phyloP scores from a whole-genome alignment of 495 filamentous ascomycete genomes.

The Talaromyces ruber region DNA sequence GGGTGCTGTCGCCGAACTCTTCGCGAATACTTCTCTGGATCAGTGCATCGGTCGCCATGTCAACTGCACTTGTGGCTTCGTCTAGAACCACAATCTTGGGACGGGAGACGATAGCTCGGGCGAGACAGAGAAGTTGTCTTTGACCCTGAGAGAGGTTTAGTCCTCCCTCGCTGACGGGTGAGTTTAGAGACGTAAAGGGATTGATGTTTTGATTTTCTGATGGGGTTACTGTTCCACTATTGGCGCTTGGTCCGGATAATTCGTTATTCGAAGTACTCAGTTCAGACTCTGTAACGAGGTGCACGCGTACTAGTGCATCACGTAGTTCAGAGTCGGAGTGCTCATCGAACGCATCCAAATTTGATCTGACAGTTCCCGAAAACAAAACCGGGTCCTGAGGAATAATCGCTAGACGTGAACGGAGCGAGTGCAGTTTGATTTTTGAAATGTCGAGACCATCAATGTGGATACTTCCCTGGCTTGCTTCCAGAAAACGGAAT shows the following conservation, averaged over 20 bases:
- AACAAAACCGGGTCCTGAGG: constrained; percentile 84
- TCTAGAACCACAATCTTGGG: constrained; percentile 85
- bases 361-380: constrained; percentile 73
- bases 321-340: constrained; percentile 63
- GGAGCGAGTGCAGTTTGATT: constrained; percentile 63
- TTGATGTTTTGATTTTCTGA: constrained; percentile 80
- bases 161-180: constrained; percentile 65
- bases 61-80: constrained; percentile 83
- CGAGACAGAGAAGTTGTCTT: constrained; percentile 79
- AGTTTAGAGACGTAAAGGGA: constrained; percentile 12
- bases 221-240: constrained; percentile 15
- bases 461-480: constrained; percentile 60
- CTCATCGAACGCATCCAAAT: constrained; percentile 74
- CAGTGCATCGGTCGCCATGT: constrained; percentile 74
- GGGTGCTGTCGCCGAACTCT: constrained; percentile 67
- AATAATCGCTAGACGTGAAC: constrained; percentile 72
- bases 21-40: constrained; percentile 78
- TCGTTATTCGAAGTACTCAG: neutral
- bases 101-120: constrained; percentile 71
- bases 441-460: constrained; percentile 71
- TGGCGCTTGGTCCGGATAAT: neutral
- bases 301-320: constrained; percentile 53
- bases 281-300: neutral
- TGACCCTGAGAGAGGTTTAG: constrained; percentile 79
- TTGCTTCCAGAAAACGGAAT: constrained; percentile 75